A percentile compares a stretch with the other conserved stretches of the same genome.
phyloP scores from a whole-genome alignment of 768 basidiomycete species.

The Saitozyma sp. region DNA sequence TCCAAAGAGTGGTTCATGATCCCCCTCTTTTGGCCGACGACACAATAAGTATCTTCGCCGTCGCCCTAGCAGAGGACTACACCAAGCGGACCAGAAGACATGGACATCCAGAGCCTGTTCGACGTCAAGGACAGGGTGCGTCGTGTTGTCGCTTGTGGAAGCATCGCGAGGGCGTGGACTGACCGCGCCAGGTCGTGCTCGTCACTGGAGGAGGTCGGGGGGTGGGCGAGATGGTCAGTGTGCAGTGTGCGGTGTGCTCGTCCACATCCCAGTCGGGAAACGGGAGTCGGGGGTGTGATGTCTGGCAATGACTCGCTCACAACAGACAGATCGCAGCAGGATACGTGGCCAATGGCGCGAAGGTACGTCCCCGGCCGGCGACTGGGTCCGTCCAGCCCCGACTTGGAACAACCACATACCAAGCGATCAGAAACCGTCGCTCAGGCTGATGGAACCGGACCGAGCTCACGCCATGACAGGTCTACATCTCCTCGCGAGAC shows the following conservation, averaged over 20 bases:
- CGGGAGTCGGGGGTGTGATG: too few species aligned
- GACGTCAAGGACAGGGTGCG: constrained; percentile 56
- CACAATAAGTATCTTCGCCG: too few species aligned
- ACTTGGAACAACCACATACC: neutral
- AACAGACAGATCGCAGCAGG: constrained; percentile 63
- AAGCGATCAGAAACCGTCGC: neutral
- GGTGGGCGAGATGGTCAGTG: constrained; percentile 65
- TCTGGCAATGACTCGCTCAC: neutral
- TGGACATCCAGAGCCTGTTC: constrained; percentile 53
- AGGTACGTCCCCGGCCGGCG: constrained; percentile 24
- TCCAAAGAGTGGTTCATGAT: too few species aligned
- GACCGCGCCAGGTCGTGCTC: constrained; percentile 55
- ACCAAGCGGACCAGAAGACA: neutral
- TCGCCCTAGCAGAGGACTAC: too few species aligned
- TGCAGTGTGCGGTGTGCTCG: neutral
- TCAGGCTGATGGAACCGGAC: neutral
- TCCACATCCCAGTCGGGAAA: too few species aligned
- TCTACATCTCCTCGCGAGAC: constrained; percentile 67
- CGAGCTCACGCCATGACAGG: constrained; percentile 26
- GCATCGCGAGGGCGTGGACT: too few species aligned
- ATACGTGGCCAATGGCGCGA: constrained; percentile 65
- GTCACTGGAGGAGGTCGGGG: constrained; percentile 69
- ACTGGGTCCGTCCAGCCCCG: neutral
- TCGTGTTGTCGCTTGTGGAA: neutral
- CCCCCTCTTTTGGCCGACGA: too few species aligned